These are phyloP conservation scores for Cucurbita maxima DNA, from an alignment of 306 rosid genomes.

Conservation along the genomic window DNA sequence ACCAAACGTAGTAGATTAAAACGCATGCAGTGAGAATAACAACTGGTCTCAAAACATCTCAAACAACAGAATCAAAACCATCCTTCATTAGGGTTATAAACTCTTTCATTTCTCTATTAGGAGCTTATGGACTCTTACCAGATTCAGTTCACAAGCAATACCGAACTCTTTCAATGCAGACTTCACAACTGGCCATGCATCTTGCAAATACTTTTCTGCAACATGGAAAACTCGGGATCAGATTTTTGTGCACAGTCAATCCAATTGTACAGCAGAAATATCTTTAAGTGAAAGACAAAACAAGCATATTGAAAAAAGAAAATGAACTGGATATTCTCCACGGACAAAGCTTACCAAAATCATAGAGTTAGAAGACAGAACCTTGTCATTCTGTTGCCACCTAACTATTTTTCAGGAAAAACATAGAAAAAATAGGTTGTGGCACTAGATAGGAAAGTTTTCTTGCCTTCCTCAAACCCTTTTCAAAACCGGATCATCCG, in stretches of 20 bases:
- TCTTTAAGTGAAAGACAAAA: neutral
- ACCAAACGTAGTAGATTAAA: neutral
- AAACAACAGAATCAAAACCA: neutral
- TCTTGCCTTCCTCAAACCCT: neutral
- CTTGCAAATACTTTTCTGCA: constrained; percentile 66
- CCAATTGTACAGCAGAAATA: neutral
- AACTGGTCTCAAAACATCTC: neutral
- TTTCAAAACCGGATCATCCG: neutral
- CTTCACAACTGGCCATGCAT: constrained; percentile 56
- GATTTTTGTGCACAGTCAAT: neutral
- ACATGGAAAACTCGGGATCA: neutral
- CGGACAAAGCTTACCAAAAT: neutral
- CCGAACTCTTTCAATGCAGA: constrained; percentile 48
- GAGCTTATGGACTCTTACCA: constrained; percentile 24
- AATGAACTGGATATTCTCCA: neutral
- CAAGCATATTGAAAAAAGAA: neutral
- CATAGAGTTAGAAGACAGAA: neutral
- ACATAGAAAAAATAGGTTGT: neutral
- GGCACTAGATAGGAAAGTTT: neutral
- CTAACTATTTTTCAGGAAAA: neutral
- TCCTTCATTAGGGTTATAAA: neutral
- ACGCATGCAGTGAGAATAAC: neutral
- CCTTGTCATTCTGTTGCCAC: neutral
- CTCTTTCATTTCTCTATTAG: neutral
- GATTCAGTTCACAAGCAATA: constrained; percentile 42